Percentiles rank a stretch among this genome's conserved stretches.
Evolutionary conservation across 148 eudicot genomes (phyloP).

Genomic region (Rhododendron williamsianum): DNA sequence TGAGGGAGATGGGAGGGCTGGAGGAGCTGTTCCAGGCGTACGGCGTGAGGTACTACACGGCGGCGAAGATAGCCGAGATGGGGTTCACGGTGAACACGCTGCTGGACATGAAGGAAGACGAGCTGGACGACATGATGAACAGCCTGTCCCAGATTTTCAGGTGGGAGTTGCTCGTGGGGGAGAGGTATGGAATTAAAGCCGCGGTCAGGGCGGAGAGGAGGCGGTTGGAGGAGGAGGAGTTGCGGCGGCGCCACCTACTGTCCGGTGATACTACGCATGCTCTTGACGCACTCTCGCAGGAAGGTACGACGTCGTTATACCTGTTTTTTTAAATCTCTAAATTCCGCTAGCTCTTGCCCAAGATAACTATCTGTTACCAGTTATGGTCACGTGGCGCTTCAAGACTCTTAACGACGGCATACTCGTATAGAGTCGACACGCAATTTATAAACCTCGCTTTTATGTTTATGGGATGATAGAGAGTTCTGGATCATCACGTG

Average conservation of each 20-base stretch:
- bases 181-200: constrained; percentile 83
- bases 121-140: constrained; percentile 90
- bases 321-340: background rate
- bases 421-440: too few species aligned
- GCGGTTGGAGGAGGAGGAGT: constrained; percentile 70
- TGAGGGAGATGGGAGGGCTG: constrained; percentile 45
- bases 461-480: too few species aligned
- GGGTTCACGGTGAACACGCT: constrained; percentile 88
- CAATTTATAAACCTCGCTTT: too few species aligned
- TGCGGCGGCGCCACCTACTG: constrained; percentile 45
- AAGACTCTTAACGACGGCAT: too few species aligned
- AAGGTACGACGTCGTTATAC: constrained; percentile 29
- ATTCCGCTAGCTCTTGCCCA: too few species aligned
- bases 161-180: constrained; percentile 90
- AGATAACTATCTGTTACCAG: too few species aligned
- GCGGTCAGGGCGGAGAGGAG: constrained; percentile 82
- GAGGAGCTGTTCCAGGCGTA: constrained; percentile 79
- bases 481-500: too few species aligned
- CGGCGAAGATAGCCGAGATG: constrained; percentile 79
- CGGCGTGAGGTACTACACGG: constrained; percentile 76
- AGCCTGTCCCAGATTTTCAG: constrained; percentile 69
- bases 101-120: constrained; percentile 84
- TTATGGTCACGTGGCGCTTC: too few species aligned
- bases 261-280: constrained; percentile 37
- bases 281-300: constrained; percentile 83